A percentile compares a stretch with the other conserved stretches of the same genome.
phyloP scores from a whole-genome alignment of 1,284 basidiomycete genomes.

The Ceratobasidium sp. region DNA sequence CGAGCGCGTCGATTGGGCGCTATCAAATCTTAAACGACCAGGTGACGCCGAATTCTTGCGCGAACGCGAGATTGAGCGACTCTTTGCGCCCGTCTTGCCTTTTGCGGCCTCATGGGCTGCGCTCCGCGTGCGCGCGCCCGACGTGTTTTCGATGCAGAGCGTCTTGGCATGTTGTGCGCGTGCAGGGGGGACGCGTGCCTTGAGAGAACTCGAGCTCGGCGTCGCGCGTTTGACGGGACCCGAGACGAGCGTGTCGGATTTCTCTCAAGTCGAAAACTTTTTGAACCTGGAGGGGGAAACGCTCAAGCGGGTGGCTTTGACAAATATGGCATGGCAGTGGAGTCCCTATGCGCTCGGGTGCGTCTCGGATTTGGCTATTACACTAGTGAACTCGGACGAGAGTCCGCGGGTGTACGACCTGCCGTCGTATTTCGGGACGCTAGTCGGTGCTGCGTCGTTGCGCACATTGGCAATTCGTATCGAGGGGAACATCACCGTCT shows the following conservation, averaged over 20 bases:
- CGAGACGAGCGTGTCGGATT: conserved; percentile 28
- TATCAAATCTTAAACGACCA: conserved; percentile 25
- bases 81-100: conserved; percentile 25
- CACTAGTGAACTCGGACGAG: conserved; percentile 4
- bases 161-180: conserved; percentile 5
- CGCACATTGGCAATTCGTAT: conserved; percentile 10
- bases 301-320: conserved; percentile 8
- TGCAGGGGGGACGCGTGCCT: conserved; percentile 5
- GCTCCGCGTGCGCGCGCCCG: conserved; percentile 10
- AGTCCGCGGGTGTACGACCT: conserved; percentile 14
- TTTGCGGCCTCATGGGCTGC: conserved; percentile 3
- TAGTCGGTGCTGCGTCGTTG: conserved; percentile 33
- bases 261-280: conserved; percentile 9
- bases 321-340: conserved; percentile 43
- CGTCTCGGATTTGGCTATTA: conserved; percentile 19
- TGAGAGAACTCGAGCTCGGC: conserved; percentile 6
- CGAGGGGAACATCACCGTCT: background rate
- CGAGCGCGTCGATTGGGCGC: conserved; percentile 23
- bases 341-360: conserved; percentile 37
- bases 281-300: conserved; percentile 18
- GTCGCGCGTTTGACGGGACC: background rate
- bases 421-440: conserved; percentile 38
- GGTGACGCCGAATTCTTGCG: conserved; percentile 27
- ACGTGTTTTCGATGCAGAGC: conserved; percentile 24
- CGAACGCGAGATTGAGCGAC: conserved; percentile 24